phyloP scores from a whole-genome alignment of 1,139 yeast genomes.

The Kodamaea sp. region DNA sequence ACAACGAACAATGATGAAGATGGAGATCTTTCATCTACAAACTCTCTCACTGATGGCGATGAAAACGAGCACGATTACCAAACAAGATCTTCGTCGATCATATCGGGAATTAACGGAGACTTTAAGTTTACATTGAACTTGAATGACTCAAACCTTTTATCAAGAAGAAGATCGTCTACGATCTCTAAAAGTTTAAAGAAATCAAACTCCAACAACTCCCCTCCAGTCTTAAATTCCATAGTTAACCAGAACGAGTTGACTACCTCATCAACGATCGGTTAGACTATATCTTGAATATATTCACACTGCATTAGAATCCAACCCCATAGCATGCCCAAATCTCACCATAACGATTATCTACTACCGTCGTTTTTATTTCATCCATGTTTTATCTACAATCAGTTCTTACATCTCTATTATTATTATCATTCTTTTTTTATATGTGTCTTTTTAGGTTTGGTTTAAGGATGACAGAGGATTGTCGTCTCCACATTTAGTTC shows the following conservation, averaged over 20 bases:
- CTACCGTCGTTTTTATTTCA: too few species aligned
- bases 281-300: background rate
- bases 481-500: constrained; percentile 7
- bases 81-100: constrained; percentile 46
- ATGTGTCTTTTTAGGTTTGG: constrained; percentile 1
- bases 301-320: too few species aligned
- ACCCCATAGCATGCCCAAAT: too few species aligned
- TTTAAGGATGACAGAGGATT: constrained; percentile 3
- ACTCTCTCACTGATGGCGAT: constrained; percentile 15
- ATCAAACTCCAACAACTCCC: constrained; percentile 8
- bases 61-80: constrained; percentile 28
- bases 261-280: constrained; percentile 1
- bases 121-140: constrained; percentile 46
- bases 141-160: constrained; percentile 43
- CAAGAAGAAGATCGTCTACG: constrained; percentile 33
- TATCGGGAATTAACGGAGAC: constrained; percentile 41
- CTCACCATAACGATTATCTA: too few species aligned
- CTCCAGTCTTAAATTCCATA: constrained; percentile 3
- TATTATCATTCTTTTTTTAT: background rate
- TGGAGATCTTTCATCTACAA: constrained; percentile 15
- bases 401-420: background rate
- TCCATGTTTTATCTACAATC: too few species aligned
- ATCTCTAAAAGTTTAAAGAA: constrained; percentile 14
- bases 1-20: constrained; percentile 12
- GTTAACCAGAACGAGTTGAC: constrained; percentile 1